Base-by-base conservation (phyloP, 2,329 filamentous ascomycete species). In the Trichophaea hybrida region DNA sequence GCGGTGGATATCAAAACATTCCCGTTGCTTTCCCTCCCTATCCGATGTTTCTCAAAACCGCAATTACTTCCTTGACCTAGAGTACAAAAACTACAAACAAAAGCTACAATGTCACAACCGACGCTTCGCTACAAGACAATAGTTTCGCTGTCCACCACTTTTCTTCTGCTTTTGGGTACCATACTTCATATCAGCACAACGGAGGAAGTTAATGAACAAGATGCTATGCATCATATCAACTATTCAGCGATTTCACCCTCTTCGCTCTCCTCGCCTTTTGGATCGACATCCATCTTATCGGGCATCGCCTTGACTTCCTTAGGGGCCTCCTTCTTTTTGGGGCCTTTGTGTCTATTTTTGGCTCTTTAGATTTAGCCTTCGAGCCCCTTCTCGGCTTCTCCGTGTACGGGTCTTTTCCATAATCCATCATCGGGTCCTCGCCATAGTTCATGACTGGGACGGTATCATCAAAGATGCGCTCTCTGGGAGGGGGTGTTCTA, bases 181-280 rank as follows among this genome's bases (percentile, higher is more conserved):
- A 24, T 24, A 24, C 24, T 24, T 24, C 3, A 24, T 24, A 24
- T 24, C 24, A 24, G 24, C 24, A 24, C 24, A 24, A 24, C 24
- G 24, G 24, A 24, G 24, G 24, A 1, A 24, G 24, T 24, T 24
- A 24, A 24, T 3, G 24, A 24, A 24, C 24, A 24, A 24, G 24
- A 24, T 24, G 24, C 24, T 24, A 24, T 24, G 24, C 24, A 24
- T 24, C 24, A 24, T 3, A 24, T 5, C 31, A 49, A 6, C 40
- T 66, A 67, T 76, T 97, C 90, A 73, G 95, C 93, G 68, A 98
- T 97, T 75, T 98, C 93, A 56, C 93, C 93, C 73, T 98, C 93
- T 74, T 98, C 93, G 70, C 90, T 96, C 57, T 93, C 93, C 61
- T 86, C 91, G 69, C 86, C 84, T 59, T 89, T 77, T 59, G 77